Evolutionary conservation across 352 stramenopile genomes (phyloP), one percentile per base, ranked within the genome.

Genomic region (Pythium myriotylum): DNA sequence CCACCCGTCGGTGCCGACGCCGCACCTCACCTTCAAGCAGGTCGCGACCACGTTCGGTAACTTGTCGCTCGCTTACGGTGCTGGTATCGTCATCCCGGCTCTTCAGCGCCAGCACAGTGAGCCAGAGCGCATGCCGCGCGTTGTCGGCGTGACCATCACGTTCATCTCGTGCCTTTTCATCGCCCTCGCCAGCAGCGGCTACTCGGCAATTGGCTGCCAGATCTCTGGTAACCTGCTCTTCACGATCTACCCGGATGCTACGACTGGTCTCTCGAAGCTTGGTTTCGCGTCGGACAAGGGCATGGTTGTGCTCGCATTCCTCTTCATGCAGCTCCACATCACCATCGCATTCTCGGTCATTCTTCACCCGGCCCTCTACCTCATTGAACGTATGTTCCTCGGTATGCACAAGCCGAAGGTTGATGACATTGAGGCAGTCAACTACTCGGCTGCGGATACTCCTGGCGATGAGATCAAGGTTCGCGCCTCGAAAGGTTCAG

Each of bases 361-460:
- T 7, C 63, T 83, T 53, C 65, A 73, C 42, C 79, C 79, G 16
- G 71, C 77, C 9, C 81, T 88, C 59, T 90, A 70, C 74, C 77
- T 87, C 40, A 57, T 74, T 14, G 81, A 90, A 54, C 79, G 81
- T 59, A 42, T 86, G 0, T 43, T 90, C 19, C 56, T 91, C 4
- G 79, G 81, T 40, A 86, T 91, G 75, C 81, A 91, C 69, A 65
- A 82, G 56, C 65, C 68, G 26, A 53, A 53, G 4, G 16, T 54
- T 12, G 59, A 71, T 17, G 74, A 83, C 19, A 56, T 78, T 19
- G 73, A 81, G 61, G 45, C 42, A 13, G 16, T 55, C 29, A 61
- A 61, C 54, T 75, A 77, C 54, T 54, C 54, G 16, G n/a, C 59
- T 23, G 58, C 37, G 1, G 48, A 32, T n/a, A 81, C 73, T 3